Conservation (phyloP, 768 basidiomycete species). For the Lentinula detonsa region DNA sequence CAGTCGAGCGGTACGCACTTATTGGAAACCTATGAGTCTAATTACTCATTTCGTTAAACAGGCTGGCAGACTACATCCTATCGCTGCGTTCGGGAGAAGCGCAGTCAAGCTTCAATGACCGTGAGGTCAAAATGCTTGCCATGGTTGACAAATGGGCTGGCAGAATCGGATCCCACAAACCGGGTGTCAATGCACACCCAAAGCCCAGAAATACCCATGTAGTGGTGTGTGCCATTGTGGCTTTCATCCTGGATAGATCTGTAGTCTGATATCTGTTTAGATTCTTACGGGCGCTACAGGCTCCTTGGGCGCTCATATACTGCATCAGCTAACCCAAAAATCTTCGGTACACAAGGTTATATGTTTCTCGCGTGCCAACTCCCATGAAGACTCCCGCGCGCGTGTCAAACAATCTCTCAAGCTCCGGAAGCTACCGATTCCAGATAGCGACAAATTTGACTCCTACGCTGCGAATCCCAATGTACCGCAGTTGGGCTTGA, state of each 20-base stretch:
- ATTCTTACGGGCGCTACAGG: constrained; percentile 51
- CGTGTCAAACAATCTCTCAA: constrained; percentile 38
- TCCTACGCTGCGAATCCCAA: constrained; percentile 39
- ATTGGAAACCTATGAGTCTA: background rate
- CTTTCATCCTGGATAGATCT: background rate
- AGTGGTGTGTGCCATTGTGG: constrained; percentile 6
- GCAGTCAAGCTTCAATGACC: constrained; percentile 13
- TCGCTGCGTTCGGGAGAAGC: constrained; percentile 19
- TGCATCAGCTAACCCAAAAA: constrained; percentile 34
- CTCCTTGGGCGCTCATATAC: constrained; percentile 47
- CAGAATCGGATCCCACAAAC: constrained; percentile 9
- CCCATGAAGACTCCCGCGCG: constrained; percentile 32
- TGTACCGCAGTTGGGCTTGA: constrained; percentile 33
- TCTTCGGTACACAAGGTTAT: constrained; percentile 34
- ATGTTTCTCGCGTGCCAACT: constrained; percentile 44
- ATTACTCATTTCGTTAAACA: constrained; percentile 5
- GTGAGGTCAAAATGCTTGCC: constrained; percentile 32
- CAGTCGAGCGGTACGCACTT: constrained; percentile 27
- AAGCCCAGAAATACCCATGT: constrained; percentile 11
- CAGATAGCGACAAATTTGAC: constrained; percentile 23
- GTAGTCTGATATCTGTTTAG: constrained; percentile 9
- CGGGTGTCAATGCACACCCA: background rate
- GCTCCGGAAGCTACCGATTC: constrained; percentile 23
- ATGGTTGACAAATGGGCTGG: constrained; percentile 38
- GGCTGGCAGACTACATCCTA: constrained; percentile 35